Base-by-base conservation (phyloP, 163 green algal species). In the Scenedesmus sp. region DNA sequence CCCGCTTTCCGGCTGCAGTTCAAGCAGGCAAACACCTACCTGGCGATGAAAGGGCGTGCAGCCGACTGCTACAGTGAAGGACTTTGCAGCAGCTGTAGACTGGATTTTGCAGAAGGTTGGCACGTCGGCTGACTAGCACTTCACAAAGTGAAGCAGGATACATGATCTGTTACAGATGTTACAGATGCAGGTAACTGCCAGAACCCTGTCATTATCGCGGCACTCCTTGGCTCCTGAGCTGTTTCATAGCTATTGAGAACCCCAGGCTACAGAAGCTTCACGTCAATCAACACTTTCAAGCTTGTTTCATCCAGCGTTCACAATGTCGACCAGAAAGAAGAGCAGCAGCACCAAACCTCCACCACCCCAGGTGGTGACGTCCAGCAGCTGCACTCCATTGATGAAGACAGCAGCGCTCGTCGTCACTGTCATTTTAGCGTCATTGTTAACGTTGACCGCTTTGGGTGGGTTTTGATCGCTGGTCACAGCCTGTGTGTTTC, bases 11-110 rank as follows among this genome's bases (percentile, higher is more conserved):
- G 0, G 34, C 34, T 46, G 67, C 87, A 91, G 87, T 91, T 18
- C 87, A 56, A n/a, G 86, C 88, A 10, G 88, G 88, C n/a, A 91
- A 91, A 13, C 83, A 91, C 46, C 57, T 87, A 13, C 57, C 55
- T 60, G 76, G 88, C 3, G 88, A 91, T 79, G 88, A 46, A 46
- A 86, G 26, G 87, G 74, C 8, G 74, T 91, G 9, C 64, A 54
- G 13, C 87, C 87, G 59, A 91, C 87, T 16, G 76, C 88, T 60
- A 87, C 88, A 20, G 55, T 87, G 23, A 18, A 64, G 16, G 56
- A 77, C 74, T 91, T 91, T 66, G 76, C 87, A 89, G 85, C 85
- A 46, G 85, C 85, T 20, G 85, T 83, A 12, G 64, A 82, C 46
- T 83, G 85, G 52, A 83, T 83, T 26, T 8, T 83, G 10, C 3